Base-by-base conservation (phyloP, 106 monocot genomes). In the Xerophyta viscosa region DNA sequence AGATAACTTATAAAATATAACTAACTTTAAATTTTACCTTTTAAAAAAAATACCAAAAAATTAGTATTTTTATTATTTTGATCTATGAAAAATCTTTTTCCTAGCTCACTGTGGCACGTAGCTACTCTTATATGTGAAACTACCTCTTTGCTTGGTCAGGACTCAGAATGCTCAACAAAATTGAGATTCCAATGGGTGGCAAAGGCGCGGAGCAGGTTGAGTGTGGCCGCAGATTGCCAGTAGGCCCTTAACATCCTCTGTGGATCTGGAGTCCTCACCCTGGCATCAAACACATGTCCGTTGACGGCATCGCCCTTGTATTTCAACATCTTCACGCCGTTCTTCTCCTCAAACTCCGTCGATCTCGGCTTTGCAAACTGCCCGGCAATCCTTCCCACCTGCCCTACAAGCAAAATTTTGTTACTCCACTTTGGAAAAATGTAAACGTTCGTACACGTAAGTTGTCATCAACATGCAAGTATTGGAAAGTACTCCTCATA, bases 301-400 rank as follows among this genome's bases (percentile, higher is more conserved):
- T 77, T 77, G 4, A 77, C 31, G 47, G 61, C 71, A 37, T 77
- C 71, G 12, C 77, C 77, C 22, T 71, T 60, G 59, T 77, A 77
- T 54, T 71, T 77, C 17, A 71, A 71, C n/a, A 77, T 55, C 45
- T 77, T 77, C 39, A 77, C 71, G 8, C 77, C 77, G 29, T 71
- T 18, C 56, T 29, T 61, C 70, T 71, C 77, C 71, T 77, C 77
- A 21, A 77, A 66, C 0, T 7, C 0, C 0, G 71, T 71, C 3
- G 77, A 77, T 18, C 77, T 65, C 18, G 66, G 83, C 67, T 83
- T 83, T 29, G 83, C 83, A 53, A 83, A 83, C 63, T 83, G 83
- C 21, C 78, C 83, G 4, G 83, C 83, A 78, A 83, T 83, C 36
- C 83, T 74, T 31, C 78, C 84, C 30, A 78, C 84, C 84, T 84